These are phyloP conservation scores for Dissophora ornata DNA, from an alignment of 192 early-diverging fungal genomes.

Conservation along the genomic window DNA sequence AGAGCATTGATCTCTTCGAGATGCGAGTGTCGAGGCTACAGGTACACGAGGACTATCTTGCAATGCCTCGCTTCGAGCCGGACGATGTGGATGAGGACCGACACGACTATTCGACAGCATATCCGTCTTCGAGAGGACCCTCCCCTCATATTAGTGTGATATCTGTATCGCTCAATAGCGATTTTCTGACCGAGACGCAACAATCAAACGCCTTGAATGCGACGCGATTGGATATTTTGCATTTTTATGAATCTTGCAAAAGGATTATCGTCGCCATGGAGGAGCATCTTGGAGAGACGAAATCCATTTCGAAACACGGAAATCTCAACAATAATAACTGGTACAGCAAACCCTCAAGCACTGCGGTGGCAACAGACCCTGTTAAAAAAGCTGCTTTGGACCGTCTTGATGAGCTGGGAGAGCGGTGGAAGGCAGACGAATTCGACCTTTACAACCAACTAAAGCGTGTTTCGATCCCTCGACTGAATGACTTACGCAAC, in stretches of 20 bases:
- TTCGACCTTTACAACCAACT: constrained; percentile 57
- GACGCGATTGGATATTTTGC: constrained; percentile 54
- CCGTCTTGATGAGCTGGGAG: constrained; percentile 41
- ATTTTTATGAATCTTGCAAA: constrained; percentile 62
- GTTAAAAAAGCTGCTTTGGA: constrained; percentile 20
- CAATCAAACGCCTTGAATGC: constrained; percentile 21
- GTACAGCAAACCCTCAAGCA: constrained; percentile 4
- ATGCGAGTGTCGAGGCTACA: constrained; percentile 73
- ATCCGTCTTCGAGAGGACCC: neutral
- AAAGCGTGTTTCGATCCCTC: constrained; percentile 24
- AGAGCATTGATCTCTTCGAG: constrained; percentile 72
- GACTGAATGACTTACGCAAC: constrained; percentile 67
- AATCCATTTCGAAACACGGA: constrained; percentile 27
- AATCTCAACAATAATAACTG: constrained; percentile 5
- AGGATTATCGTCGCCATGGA: constrained; percentile 59
- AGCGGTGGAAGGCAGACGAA: constrained; percentile 59
- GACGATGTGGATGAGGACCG: constrained; percentile 49
- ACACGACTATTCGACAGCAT: constrained; percentile 39
- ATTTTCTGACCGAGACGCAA: constrained; percentile 52
- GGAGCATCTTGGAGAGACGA: constrained; percentile 46
- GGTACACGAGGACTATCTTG: constrained; percentile 42
- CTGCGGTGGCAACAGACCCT: neutral
- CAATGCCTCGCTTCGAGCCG: constrained; percentile 47
- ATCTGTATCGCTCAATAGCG: constrained; percentile 34
- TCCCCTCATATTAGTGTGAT: constrained; percentile 1